These are phyloP conservation scores for Rossbeevera mucosa DNA, from an alignment of 768 basidiomycete genomes.

Conservation along the genomic window DNA sequence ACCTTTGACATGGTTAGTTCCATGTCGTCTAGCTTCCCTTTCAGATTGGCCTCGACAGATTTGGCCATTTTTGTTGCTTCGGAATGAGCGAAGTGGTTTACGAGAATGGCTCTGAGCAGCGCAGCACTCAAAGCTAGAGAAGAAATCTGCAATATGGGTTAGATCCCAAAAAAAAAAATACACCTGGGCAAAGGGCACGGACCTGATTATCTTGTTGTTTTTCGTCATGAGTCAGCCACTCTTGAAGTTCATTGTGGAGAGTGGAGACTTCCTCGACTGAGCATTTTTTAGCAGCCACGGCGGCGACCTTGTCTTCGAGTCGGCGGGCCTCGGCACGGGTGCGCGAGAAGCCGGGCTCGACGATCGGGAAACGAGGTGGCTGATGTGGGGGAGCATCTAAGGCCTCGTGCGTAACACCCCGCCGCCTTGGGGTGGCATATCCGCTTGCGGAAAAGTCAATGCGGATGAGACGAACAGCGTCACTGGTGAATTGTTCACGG, in stretches of 20 bases:
- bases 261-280: slow-evolving; percentile 80
- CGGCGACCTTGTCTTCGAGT: slow-evolving; percentile 74
- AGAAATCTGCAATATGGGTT: slow-evolving; percentile 41
- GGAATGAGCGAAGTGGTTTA: slow-evolving; percentile 77
- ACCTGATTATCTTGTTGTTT: slow-evolving; percentile 61
- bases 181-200: slow-evolving; percentile 29
- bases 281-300: slow-evolving; percentile 79
- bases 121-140: slow-evolving; percentile 73
- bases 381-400: slow-evolving; percentile 37
- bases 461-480: slow-evolving; percentile 70
- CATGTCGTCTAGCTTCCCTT: slow-evolving; percentile 61
- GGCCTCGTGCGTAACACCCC: slow-evolving; percentile 47
- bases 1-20: slow-evolving; percentile 54
- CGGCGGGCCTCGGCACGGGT: slow-evolving; percentile 55
- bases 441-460: slow-evolving; percentile 70
- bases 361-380: slow-evolving; percentile 45
- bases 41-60: slow-evolving; percentile 55
- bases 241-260: slow-evolving; percentile 74
- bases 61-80: slow-evolving; percentile 70
- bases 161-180: slow-evolving; percentile 1
- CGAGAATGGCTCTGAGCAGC: slow-evolving; percentile 75
- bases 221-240: slow-evolving; percentile 62
- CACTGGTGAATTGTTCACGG: slow-evolving; percentile 65
- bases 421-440: slow-evolving; percentile 61
- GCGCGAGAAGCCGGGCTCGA: slow-evolving; percentile 38